Conservation (phyloP, 257 asterid genomes). For the Parsonsia alboflavescens region DNA sequence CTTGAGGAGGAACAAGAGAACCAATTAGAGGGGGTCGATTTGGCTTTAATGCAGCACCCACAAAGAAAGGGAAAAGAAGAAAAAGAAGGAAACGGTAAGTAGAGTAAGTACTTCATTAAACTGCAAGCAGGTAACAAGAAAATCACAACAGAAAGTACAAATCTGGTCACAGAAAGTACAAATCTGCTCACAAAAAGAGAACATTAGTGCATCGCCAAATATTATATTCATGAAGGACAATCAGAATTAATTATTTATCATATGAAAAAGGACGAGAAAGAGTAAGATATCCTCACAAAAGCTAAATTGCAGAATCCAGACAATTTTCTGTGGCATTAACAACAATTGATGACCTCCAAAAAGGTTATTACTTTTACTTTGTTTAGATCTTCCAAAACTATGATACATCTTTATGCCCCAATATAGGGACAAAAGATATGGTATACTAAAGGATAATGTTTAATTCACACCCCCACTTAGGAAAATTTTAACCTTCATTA, state of each 20-base stretch:
- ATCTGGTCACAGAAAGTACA: background rate
- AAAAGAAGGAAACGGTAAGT: background rate
- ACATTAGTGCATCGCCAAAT: background rate
- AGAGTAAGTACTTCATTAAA: background rate
- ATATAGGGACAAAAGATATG: background rate
- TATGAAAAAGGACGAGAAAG: background rate
- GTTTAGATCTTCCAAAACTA: background rate
- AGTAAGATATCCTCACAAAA: background rate
- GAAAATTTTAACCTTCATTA: background rate
- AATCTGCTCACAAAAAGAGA: background rate
- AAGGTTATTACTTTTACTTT: background rate
- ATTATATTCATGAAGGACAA: background rate
- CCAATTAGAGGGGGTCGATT: slow-evolving; percentile 56
- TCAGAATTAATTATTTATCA: background rate
- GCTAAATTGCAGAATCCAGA: background rate
- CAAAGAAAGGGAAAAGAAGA: slow-evolving; percentile 10
- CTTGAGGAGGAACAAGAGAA: slow-evolving; percentile 58
- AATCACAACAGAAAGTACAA: background rate
- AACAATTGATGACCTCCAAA: background rate
- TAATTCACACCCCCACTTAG: background rate
- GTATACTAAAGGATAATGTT: background rate
- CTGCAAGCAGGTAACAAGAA: background rate
- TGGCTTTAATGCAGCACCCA: slow-evolving; percentile 39
- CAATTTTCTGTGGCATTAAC: background rate
- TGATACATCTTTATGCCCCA: background rate